Evolutionary conservation across 345 rosid genomes (phyloP).

Genomic region (Pseudoturritis turrita): DNA sequence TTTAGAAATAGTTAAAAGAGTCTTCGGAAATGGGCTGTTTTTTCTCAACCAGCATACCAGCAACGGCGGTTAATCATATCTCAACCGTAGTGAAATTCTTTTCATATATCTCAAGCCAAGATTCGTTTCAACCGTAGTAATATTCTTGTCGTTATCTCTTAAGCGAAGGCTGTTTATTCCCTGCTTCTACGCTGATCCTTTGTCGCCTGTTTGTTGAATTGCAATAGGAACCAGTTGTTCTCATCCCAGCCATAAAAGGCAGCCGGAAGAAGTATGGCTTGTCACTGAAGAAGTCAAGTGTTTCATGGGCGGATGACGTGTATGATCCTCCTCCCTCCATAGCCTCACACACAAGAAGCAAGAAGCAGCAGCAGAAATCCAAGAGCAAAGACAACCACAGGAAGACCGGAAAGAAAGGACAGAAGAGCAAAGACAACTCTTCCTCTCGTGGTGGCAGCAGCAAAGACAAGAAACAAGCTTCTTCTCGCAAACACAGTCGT

Average conservation of each 20-base stretch:
- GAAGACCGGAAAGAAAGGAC: conserved; percentile 77
- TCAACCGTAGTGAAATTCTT: background rate
- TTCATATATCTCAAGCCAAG: background rate
- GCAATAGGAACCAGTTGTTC: conserved; percentile 40
- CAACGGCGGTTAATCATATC: too few relatives aligned
- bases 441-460: conserved; percentile 44
- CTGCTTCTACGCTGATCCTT: background rate
- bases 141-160: background rate
- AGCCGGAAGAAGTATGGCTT: conserved; percentile 63
- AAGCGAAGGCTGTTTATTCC: background rate
- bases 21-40: background rate
- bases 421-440: conserved; percentile 52
- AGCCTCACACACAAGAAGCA: conserved; percentile 53
- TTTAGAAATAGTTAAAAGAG: background rate
- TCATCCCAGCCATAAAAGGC: conserved; percentile 80
- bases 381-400: conserved; percentile 49
- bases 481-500: conserved; percentile 37
- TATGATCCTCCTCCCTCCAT: conserved; percentile 84
- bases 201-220: conserved; percentile 5
- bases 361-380: conserved; percentile 48
- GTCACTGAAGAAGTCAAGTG: conserved; percentile 40
- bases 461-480: conserved; percentile 64
- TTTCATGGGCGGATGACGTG: conserved; percentile 87
- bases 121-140: too few relatives aligned
- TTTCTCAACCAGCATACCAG: too few relatives aligned